Base-by-base conservation (phyloP, 1,139 yeast genomes). In the Geotrichum macrosporum region DNA sequence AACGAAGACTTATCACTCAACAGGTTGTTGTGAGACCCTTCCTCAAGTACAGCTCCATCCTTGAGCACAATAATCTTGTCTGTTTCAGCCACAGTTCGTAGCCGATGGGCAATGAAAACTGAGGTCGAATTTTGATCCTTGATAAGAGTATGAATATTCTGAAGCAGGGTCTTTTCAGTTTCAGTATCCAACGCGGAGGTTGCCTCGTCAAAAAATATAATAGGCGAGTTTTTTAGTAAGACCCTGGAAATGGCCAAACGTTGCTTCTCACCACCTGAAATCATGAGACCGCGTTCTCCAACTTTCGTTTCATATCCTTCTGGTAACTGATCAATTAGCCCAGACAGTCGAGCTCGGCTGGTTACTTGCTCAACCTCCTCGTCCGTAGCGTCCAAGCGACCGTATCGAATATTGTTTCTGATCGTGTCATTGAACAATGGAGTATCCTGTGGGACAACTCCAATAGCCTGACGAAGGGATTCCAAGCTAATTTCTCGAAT, bases 271-370 rank as follows among this genome's bases (percentile, higher is more conserved):
- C 99, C 99, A 12, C 99, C 98, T 9, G 96, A 87, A 41, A 92
- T 88, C 98, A 92, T 92, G 76, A 92, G 75, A 19, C 99, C 98
- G 57, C 99, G 73, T 66, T 94, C 99, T 43, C 99, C 99, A n/a
- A 92, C 98, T 47, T 85, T 73, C 0, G 98, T 92, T 31, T 82
- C 71, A 37, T 76, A 71, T 1, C 96, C 96, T 12, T 85, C 84
- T 0, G 98, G 97, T 40, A 92, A 69, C 43, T 82, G 86, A 5
- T 66, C 59, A 18, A 94, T 74, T 38, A 89, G 69, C 18, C 68
- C 66, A 50, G 78, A 77, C 50, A 92, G 72, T 59, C 84, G 81
- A 1, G 95, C 96, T 55, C 77, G 75, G 37, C 70, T 64, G 6
- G 92, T 81, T 18, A 80, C 88, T 8, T 68, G 66, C 10, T 66